Evolutionary conservation across 805 yeast species (phyloP), one percentile per base, ranked within the genome.

Genomic region (Limtongia smithiae): DNA sequence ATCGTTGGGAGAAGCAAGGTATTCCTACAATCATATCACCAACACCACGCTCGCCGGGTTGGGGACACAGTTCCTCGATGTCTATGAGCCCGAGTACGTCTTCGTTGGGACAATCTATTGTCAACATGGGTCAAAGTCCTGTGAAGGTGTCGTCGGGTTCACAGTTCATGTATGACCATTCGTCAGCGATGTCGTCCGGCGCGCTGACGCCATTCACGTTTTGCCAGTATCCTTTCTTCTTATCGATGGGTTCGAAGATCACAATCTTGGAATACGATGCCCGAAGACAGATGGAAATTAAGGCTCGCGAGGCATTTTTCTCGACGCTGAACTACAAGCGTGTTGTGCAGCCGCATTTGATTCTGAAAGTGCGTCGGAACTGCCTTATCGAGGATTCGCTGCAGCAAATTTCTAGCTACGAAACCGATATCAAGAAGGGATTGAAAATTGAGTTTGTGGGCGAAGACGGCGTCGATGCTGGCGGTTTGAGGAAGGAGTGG

Each of bases 401-500:
- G 37, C 60, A 59, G 11, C 65, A 65, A 40, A 69, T 78, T 6
- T 74, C 79, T 28, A 47, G 50, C 36, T 46, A 51, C n/a, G 53
- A 46, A 31, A 78, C 84, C 31, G 86, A 85, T 60, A 71, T 89
- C 50, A 80, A 83, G 59, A 89, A 90, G 62, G 77, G 87, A 1
- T 67, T 91, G 27, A 76, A 80, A 54, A 83, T 93, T 7, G 90
- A 85, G 60, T 91, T 93, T 65, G 69, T 83, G 3, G 82, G 82
- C 51, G 98, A 91, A 62, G 94, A 90, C 0, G 98, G 97, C 0
- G 78, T 91, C 20, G 98, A 91, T 69, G 97, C 89, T 0, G 97
- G 98, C 1, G 98, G 98, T 0, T 73, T 91, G 50, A 80, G 83
- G 60, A 90, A 89, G 62, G 98, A 91, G 62, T 91, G 98, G 98